Evolutionary conservation across 345 rosid species (phyloP), one percentile per base, ranked within the genome.

Genomic region (Nephelium lappaceum): DNA sequence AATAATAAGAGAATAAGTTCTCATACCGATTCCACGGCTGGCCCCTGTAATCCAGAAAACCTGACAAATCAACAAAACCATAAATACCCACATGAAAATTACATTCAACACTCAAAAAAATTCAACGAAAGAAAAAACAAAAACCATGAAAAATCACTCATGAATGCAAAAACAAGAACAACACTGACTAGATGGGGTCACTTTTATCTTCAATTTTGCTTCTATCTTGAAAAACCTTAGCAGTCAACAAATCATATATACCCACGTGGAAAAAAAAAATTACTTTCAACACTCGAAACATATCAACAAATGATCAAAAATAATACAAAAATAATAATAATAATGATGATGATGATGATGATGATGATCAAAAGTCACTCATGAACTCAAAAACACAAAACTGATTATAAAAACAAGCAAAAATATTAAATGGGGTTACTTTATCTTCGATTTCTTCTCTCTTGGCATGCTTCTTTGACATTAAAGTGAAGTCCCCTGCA

Each of bases 11-110:
- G 24, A n/a, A 23, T 61, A n/a, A 47, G 24, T 51, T 8, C 63
- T 23, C 83, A 39, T 87, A 93, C 99, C 99, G 36, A 95, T 95
- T 70, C 99, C 99, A 38, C 99, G 94, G 81, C 99, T 93, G 41
- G 98, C 97, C 15, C 99, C 98, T 65, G 99, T 95, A 66, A 95
- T 91, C 99, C 99, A 95, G 27, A 93, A 84, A 25, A 95, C 98
- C 98, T 92, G 69, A 31, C 19, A 27, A 61, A 75, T 67, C 3
- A 82, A 27, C 71, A 74, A 67, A 81, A 4, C 6, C 72, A 27
- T 51, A 39, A 70, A 36, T n/a, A 38, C 55, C 31, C 53, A 21
- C 10, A 58, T 49, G 8, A 49, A 78, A 64, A 7, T n/a, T 15
- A 51, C 64, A 45, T 38, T 31, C 53, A 27, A 16, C 63, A 25